Evolutionary conservation across 176 grass and related monocot genomes (phyloP).

Genomic region (Pontederia paniculata): DNA sequence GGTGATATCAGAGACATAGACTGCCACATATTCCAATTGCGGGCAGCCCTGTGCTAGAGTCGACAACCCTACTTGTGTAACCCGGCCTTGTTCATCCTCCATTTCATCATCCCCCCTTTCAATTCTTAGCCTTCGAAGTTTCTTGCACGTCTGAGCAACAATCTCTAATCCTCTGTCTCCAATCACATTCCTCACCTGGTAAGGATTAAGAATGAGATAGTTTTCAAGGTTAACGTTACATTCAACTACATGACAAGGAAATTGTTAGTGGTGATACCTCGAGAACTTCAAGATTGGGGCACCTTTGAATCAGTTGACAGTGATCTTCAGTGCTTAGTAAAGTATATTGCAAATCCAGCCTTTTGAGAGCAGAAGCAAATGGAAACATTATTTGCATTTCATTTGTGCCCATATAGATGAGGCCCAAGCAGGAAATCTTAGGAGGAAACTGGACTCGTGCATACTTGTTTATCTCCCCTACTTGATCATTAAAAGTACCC

Average conservation of each 20-base stretch:
- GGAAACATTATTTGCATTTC: constrained; percentile 10
- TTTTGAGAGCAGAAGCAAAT: constrained; percentile 14
- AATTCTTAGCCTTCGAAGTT: constrained; percentile 1
- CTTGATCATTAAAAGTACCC: constrained; percentile 50
- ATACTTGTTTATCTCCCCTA: constrained; percentile 40
- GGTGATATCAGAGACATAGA: constrained; percentile 24
- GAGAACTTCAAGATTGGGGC: constrained; percentile 19
- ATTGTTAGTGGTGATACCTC: constrained; percentile 3
- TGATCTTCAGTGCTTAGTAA: constrained; percentile 21
- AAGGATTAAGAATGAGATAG: neutral
- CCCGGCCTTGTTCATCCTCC: constrained; percentile 11
- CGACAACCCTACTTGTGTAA: constrained; percentile 17
- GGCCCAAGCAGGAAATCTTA: constrained; percentile 20
- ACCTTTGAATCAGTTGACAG: constrained; percentile 17
- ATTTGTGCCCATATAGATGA: constrained; percentile 15
- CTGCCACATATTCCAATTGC: constrained; percentile 23
- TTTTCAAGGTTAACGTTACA: neutral
- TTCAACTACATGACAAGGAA: neutral
- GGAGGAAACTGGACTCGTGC: constrained; percentile 48
- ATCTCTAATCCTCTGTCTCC: constrained; percentile 18
- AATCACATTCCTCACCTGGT: constrained; percentile 11
- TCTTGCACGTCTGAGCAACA: constrained; percentile 10
- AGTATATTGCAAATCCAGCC: constrained; percentile 7
- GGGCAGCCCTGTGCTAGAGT: constrained; percentile 11
- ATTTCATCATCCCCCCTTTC: constrained; percentile 21